Conservation (phyloP, 495 filamentous ascomycete species). For the Neurospora cerealis region DNA sequence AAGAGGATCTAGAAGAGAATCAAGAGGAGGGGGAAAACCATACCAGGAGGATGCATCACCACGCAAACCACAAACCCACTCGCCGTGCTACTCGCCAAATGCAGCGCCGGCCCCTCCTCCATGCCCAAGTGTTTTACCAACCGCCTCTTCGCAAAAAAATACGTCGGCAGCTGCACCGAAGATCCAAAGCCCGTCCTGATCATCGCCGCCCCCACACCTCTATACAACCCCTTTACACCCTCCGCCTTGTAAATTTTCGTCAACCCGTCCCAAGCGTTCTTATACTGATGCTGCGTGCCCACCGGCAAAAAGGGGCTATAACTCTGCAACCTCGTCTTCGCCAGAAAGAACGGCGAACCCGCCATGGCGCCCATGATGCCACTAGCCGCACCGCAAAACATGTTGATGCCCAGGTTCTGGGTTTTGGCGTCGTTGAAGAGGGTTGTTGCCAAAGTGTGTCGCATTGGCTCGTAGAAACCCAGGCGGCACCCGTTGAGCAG, state of each 20-base stretch:
- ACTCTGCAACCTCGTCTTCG: conserved; percentile 93
- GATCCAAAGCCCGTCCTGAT: conserved; percentile 91
- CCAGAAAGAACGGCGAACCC: conserved; percentile 95
- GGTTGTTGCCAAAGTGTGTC: conserved; percentile 48
- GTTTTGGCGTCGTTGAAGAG: conserved; percentile 60
- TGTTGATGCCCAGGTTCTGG: conserved; percentile 83
- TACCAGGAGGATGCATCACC: conserved; percentile 96
- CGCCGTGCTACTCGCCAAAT: conserved; percentile 77
- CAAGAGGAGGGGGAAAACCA: not conserved
- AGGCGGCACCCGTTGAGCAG: conserved; percentile 92
- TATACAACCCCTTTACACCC: conserved; percentile 72
- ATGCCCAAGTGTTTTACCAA: conserved; percentile 72
- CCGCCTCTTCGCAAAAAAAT: conserved; percentile 92
- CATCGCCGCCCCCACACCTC: conserved; percentile 92
- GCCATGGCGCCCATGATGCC: conserved; percentile 84
- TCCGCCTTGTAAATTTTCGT: conserved; percentile 65
- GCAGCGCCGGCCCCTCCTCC: conserved; percentile 82
- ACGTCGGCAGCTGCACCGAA: conserved; percentile 92
- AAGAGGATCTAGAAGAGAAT: not conserved
- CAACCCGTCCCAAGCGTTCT: conserved; percentile 75
- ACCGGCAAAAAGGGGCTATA: conserved; percentile 91
- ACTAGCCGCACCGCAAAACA: conserved; percentile 79
- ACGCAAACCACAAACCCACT: conserved; percentile 96
- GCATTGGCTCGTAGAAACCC: conserved; percentile 95
- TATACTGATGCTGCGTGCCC: conserved; percentile 90